These are phyloP conservation scores for Helotiales sp. DNA, from an alignment of 2,329 filamentous ascomycete genomes.

Conservation along the genomic window DNA sequence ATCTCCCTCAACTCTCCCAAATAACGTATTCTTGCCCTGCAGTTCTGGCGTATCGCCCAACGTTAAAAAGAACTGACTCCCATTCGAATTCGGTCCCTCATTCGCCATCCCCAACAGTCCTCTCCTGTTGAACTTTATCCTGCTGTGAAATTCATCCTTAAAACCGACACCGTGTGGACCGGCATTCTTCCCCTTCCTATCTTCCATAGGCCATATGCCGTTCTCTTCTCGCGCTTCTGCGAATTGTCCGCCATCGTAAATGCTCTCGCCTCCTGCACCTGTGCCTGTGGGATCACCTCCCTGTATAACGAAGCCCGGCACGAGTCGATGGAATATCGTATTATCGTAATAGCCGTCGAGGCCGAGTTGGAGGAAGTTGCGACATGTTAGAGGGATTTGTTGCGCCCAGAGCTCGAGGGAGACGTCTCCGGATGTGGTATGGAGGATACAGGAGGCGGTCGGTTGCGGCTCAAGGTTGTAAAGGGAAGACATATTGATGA, in stretches of 20 bases:
- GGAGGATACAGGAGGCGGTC: constrained; percentile 85
- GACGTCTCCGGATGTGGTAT: constrained; percentile 87
- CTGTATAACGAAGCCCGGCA: constrained; percentile 90
- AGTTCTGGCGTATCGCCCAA: constrained; percentile 82
- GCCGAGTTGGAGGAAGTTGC: constrained; percentile 94
- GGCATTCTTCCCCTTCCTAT: constrained; percentile 61
- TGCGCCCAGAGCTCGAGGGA: constrained; percentile 93
- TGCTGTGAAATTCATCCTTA: constrained; percentile 86
- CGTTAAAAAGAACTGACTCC: constrained; percentile 97
- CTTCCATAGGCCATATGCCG: constrained; percentile 56
- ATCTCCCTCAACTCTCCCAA: constrained; percentile 87
- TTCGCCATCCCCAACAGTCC: constrained; percentile 97
- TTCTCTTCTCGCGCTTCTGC: constrained; percentile 40
- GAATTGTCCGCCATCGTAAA: constrained; percentile 82
- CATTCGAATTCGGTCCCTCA: constrained; percentile 77
- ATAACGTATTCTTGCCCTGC: constrained; percentile 87
- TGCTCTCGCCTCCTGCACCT: constrained; percentile 86
- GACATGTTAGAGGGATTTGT: constrained; percentile 85
- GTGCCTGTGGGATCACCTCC: constrained; percentile 94
- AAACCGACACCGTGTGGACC: constrained; percentile 61
- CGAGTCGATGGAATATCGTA: constrained; percentile 90
- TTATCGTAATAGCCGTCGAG: constrained; percentile 94
- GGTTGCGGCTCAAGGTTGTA: constrained; percentile 96
- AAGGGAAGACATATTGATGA: constrained; percentile 71
- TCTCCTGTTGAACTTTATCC: constrained; percentile 88